Percentiles rank a stretch among this genome's conserved stretches.
Conservation (phyloP, 2,329 filamentous ascomycete genomes). For the Epichloe festucae region DNA sequence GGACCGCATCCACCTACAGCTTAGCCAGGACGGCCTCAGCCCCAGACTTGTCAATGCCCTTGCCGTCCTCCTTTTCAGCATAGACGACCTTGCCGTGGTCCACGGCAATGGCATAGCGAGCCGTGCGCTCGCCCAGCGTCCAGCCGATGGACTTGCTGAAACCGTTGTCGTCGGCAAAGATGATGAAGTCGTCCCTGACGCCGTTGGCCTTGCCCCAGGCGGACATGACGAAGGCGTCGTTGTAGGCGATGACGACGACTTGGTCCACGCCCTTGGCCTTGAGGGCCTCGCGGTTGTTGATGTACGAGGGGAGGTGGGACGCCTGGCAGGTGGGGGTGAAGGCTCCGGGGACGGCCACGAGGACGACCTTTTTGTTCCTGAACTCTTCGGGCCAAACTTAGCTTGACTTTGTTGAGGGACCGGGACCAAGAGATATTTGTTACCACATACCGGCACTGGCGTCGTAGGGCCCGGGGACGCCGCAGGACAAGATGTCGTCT, state of each 20-base stretch:
- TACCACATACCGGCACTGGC: conserved; percentile 47
- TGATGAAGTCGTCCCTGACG: conserved; percentile 53
- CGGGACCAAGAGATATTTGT: no score
- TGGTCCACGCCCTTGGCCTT: conserved; percentile 72
- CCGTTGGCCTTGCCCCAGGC: conserved; percentile 84
- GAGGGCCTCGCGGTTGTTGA: conserved; percentile 56
- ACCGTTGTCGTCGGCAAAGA: conserved; percentile 61
- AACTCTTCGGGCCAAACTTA: conserved; percentile 26
- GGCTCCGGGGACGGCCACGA: conserved; percentile 51
- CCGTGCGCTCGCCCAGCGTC: conserved; percentile 61
- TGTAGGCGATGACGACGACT: conserved; percentile 69
- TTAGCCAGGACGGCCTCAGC: conserved; percentile 41
- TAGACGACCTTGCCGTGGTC: conserved; percentile 77
- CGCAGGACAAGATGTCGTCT: conserved; percentile 64
- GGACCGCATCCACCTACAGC: conserved; percentile 23
- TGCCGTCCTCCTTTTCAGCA: conserved; percentile 56
- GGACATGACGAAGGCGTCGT: conserved; percentile 79
- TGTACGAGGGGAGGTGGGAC: conserved; percentile 69
- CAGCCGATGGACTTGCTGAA: conserved; percentile 73
- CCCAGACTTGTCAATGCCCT: conserved; percentile 34
- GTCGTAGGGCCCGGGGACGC: conserved; percentile 63
- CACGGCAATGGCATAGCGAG: conserved; percentile 66
- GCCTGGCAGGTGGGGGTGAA: conserved; percentile 83
- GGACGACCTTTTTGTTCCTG: conserved; percentile 42
- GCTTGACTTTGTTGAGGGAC: no score